Conservation (phyloP, 192 early-diverging fungal genomes). For the Haplosporangium gracile region DNA sequence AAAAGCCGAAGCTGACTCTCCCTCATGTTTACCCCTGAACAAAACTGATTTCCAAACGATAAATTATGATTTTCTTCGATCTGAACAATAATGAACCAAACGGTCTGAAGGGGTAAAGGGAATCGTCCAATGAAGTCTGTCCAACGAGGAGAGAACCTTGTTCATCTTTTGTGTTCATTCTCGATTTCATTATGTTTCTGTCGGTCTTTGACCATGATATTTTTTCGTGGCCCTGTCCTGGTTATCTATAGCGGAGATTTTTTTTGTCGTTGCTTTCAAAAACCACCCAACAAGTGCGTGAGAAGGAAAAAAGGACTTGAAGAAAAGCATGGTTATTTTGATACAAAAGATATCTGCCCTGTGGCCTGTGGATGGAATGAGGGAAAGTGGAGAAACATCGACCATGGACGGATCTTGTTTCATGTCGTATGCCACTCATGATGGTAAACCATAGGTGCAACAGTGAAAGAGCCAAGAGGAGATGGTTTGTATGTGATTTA, state of each 20-base stretch:
- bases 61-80: neutral
- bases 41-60: neutral
- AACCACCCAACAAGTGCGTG: neutral
- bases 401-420: too few species aligned
- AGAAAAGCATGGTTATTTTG: neutral
- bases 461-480: neutral
- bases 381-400: too few species aligned
- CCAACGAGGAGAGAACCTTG: neutral
- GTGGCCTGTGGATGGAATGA: neutral
- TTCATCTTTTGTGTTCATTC: neutral
- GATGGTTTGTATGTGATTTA: neutral
- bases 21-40: neutral
- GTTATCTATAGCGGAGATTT: neutral
- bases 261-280: neutral
- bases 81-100: neutral
- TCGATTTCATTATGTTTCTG: too few species aligned
- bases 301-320: neutral
- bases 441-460: too few species aligned
- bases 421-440: too few species aligned
- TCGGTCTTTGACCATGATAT: neutral
- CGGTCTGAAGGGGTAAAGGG: neutral
- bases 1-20: neutral
- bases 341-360: neutral
- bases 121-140: neutral
- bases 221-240: neutral